These are phyloP conservation scores for Daucus carota DNA, from an alignment of 129 eudicot species.

Conservation along the genomic window DNA sequence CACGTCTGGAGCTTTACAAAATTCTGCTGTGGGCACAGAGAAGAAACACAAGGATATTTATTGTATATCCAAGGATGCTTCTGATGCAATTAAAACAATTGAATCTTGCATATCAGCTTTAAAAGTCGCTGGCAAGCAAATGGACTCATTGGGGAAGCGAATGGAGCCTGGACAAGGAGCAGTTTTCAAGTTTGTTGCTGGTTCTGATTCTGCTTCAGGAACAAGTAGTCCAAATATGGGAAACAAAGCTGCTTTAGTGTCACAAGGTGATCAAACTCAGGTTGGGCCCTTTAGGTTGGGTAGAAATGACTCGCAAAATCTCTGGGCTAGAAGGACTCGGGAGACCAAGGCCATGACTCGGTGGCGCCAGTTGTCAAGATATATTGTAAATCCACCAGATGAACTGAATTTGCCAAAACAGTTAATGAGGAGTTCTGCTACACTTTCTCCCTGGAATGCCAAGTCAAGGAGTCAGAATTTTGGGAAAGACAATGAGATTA, in stretches of 20 bases:
- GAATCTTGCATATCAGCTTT: slow-evolving; percentile 41
- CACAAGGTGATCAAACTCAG: slow-evolving; percentile 8
- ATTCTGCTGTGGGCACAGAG: not conserved
- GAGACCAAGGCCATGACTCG: slow-evolving; percentile 10
- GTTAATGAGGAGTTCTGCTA: not conserved
- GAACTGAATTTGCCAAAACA: not conserved
- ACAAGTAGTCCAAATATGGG: not conserved
- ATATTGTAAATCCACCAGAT: slow-evolving; percentile 1
- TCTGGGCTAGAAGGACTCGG: slow-evolving; percentile 8
- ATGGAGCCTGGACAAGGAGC: not conserved
- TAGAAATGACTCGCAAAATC: slow-evolving; percentile 17
- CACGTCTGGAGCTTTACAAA: slow-evolving; percentile 15
- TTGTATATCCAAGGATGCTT: slow-evolving; percentile 40
- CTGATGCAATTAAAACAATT: slow-evolving; percentile 28
- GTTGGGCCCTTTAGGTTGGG: slow-evolving; percentile 13
- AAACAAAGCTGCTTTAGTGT: not conserved
- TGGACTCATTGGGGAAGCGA: slow-evolving; percentile 4
- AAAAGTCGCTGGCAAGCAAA: slow-evolving; percentile 23
- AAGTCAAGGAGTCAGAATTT: not conserved
- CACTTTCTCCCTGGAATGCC: not conserved
- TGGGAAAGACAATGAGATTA: not conserved
- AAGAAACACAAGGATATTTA: slow-evolving; percentile 22
- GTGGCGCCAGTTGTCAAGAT: slow-evolving; percentile 9
- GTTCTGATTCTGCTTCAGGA: slow-evolving; percentile 5
- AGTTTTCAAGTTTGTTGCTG: not conserved